phyloP scores from a whole-genome alignment of 139 green algal genomes.

The Chara braunii region DNA sequence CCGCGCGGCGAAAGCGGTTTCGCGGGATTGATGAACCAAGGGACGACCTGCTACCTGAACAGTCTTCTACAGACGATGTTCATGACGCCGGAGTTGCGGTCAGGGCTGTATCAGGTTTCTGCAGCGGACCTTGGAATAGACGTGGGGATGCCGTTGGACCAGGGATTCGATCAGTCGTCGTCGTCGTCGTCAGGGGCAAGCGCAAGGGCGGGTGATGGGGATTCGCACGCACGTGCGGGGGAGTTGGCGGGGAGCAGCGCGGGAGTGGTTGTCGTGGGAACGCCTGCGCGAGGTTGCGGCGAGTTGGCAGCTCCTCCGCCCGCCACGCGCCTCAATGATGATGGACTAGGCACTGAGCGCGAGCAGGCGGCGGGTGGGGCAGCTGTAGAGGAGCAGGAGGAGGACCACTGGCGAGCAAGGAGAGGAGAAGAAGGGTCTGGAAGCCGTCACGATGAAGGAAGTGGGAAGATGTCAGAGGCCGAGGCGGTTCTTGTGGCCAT shows the following conservation, averaged over 20 bases:
- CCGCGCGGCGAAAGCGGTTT: constrained; percentile 59
- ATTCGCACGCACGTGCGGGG: no score
- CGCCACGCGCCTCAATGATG: no score
- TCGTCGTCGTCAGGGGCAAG: no score
- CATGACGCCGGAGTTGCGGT: constrained; percentile 73
- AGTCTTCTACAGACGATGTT: constrained; percentile 89
- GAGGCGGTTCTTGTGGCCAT: not conserved
- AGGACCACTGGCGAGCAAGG: not conserved
- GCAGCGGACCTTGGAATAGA: constrained; percentile 44
- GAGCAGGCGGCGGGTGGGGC: no score
- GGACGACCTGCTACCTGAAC: constrained; percentile 97
- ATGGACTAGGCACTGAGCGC: no score
- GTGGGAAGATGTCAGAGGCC: no score
- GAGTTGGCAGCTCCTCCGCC: no score
- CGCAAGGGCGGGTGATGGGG: no score
- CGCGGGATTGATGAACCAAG: constrained; percentile 94
- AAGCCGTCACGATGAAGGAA: not conserved
- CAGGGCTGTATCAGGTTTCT: constrained; percentile 89
- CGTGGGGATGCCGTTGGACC: constrained; percentile 47
- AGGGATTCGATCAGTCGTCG: no score
- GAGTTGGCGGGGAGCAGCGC: no score
- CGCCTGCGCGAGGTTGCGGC: no score
- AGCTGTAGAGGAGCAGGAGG: not conserved
- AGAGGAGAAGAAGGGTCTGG: not conserved
- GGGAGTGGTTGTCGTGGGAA: no score